These are phyloP conservation scores for Ceratobasidium sp. DNA, from an alignment of 1,284 basidiomycete genomes.

Conservation along the genomic window DNA sequence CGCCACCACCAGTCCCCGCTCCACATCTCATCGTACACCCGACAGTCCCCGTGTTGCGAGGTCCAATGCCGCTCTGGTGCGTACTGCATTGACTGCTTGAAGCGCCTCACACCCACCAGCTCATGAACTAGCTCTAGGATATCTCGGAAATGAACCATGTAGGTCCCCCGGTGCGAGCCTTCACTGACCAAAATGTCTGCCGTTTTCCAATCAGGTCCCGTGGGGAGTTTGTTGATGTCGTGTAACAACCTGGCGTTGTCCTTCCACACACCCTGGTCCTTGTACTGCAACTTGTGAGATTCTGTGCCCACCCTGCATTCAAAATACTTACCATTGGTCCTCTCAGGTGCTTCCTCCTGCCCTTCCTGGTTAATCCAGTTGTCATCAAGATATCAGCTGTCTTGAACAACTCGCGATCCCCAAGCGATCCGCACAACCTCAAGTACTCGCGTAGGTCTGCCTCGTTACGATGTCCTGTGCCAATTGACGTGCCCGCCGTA, in stretches of 20 bases:
- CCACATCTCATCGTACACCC: conserved; percentile 24
- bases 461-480: background rate
- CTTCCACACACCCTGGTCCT: conserved; percentile 13
- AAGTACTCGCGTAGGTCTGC: conserved; percentile 10
- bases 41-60: background rate
- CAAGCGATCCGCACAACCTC: background rate
- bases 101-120: conserved; percentile 14
- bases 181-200: background rate
- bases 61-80: conserved; percentile 35
- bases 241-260: conserved; percentile 9
- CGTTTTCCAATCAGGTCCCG: conserved; percentile 18
- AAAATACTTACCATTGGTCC: background rate
- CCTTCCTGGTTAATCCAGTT: conserved; percentile 11
- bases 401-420: conserved; percentile 15
- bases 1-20: conserved; percentile 30
- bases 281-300: background rate
- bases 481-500: conserved; percentile 26
- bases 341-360: too few relatives aligned
- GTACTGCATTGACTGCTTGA: conserved; percentile 7
- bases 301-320: background rate
- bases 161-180: background rate
- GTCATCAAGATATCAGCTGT: conserved; percentile 38
- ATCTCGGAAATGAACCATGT: conserved; percentile 8
- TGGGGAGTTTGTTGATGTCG: background rate
- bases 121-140: conserved; percentile 1